Evolutionary conservation across 768 basidiomycete genomes (phyloP), one percentile per base, ranked within the genome.

Genomic region (Tulasnella sp.): DNA sequence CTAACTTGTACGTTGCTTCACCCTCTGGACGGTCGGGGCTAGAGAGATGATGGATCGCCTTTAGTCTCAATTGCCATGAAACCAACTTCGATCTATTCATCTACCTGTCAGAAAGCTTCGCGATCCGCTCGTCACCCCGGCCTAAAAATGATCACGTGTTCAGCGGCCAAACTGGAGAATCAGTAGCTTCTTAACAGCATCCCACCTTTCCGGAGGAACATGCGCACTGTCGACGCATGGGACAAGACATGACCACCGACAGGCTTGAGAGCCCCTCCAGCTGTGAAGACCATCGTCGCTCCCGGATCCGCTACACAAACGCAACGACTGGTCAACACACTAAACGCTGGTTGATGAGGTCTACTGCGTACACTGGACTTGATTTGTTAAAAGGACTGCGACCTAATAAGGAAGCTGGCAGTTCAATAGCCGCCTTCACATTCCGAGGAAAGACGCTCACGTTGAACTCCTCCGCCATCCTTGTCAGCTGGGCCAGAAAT

Each of bases 271-370:
- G 94, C 94, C 46, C 96, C 94, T 58, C 96, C 96, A 37, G 96
- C 96, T 58, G 97, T 96, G 84, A 98, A 98, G 75, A 95, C 95
- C 92, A 94, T 94, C 2, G 94, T 95, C 75, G 96, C 96, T 75
- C 97, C 97, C 31, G 97, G 97, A 85, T 98, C 97, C 81, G 96
- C 94, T 94, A 84, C 82, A 78, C 7, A 46, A 83, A 46, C 73
- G 40, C 9, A 40, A 40, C 41, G 79, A 31, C 41, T 50, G 34
- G 75, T 72, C 18, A 72, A 37, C 44, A 37, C 31, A 20, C 20
- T 12, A 4, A 42, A 16, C 14, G 2, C 1, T 73, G 40, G 11
- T 18, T 41, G 54, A 60, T 12, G 16, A n/a, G 31, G 9, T 0
- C 28, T 2, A 75, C 69, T 20, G 73, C 24, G 83, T 88, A 93